phyloP scores from a whole-genome alignment of 2,329 filamentous ascomycete genomes.

The Cercospora zeae-maydis region DNA sequence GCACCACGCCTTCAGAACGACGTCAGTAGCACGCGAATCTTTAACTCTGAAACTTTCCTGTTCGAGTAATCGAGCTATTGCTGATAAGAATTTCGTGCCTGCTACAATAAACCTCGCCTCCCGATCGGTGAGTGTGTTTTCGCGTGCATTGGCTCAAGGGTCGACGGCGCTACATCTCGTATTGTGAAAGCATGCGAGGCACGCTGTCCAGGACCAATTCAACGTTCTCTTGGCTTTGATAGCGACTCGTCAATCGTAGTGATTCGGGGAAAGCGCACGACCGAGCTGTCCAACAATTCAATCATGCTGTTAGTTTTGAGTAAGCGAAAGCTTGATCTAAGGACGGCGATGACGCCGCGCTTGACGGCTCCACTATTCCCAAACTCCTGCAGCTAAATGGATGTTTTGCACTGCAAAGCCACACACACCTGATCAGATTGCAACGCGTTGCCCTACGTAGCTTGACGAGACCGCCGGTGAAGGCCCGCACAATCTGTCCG shows the following conservation, averaged over 20 bases:
- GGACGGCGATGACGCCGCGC: neutral
- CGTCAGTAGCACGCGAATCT: neutral
- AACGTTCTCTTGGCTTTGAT: neutral
- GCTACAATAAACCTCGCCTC: neutral
- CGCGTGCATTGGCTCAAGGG: neutral
- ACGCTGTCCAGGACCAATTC: neutral
- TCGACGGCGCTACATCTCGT: neutral
- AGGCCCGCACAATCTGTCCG: neutral
- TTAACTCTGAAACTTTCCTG: neutral
- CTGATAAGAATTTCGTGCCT: neutral
- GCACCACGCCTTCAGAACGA: neutral
- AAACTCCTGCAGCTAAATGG: neutral
- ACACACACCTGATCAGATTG: neutral
- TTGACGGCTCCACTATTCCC: neutral
- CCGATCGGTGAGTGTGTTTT: neutral
- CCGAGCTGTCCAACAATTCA: neutral
- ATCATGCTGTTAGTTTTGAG: neutral
- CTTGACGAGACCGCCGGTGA: neutral
- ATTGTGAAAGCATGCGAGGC: neutral
- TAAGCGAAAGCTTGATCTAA: neutral
- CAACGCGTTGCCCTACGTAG: neutral
- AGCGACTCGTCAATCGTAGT: neutral
- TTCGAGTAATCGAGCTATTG: neutral
- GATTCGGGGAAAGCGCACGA: neutral
- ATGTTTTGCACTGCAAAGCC: neutral